phyloP scores from a whole-genome alignment of 345 rosid genomes.

The Rhodomyrtus tomentosa region DNA sequence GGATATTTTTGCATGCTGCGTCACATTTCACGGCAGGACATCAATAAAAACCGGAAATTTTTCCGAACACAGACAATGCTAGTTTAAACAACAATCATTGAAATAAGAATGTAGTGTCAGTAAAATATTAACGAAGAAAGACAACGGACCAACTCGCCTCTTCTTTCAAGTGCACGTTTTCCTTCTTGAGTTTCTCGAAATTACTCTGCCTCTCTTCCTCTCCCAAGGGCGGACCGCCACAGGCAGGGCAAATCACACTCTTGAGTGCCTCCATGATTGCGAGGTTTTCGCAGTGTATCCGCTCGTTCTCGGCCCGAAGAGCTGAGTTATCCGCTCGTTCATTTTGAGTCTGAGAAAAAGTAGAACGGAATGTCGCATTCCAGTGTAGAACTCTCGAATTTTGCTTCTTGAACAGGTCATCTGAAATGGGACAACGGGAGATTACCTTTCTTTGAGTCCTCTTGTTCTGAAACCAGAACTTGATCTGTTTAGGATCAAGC shows the following conservation, averaged over 20 bases:
- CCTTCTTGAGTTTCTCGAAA: slow-evolving; percentile 24
- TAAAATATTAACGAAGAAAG: background rate
- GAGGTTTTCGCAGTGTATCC: slow-evolving; percentile 31
- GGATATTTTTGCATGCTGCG: slow-evolving; percentile 33
- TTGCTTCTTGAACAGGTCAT: background rate
- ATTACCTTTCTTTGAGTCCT: slow-evolving; percentile 60
- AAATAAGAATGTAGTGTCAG: background rate
- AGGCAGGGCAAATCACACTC: slow-evolving; percentile 45
- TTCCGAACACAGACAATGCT: background rate
- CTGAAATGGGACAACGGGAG: background rate
- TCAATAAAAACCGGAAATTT: background rate
- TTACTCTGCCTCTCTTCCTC: slow-evolving; percentile 25
- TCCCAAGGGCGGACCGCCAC: slow-evolving; percentile 58
- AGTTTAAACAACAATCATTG: background rate
- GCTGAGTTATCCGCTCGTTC: slow-evolving; percentile 36
- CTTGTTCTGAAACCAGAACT: slow-evolving; percentile 84
- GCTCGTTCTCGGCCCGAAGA: slow-evolving; percentile 53
- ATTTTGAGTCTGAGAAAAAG: slow-evolving; percentile 29
- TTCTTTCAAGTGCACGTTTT: slow-evolving; percentile 32
- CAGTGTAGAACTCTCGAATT: background rate
- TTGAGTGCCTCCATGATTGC: slow-evolving; percentile 41
- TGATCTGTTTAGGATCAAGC: slow-evolving; percentile 41
- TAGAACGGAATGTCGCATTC: background rate
- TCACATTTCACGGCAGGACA: background rate
- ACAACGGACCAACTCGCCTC: slow-evolving; percentile 21